These are phyloP conservation scores for Hanseniaspora gamundiae DNA, from an alignment of 1,139 yeast genomes.

Conservation along the genomic window DNA sequence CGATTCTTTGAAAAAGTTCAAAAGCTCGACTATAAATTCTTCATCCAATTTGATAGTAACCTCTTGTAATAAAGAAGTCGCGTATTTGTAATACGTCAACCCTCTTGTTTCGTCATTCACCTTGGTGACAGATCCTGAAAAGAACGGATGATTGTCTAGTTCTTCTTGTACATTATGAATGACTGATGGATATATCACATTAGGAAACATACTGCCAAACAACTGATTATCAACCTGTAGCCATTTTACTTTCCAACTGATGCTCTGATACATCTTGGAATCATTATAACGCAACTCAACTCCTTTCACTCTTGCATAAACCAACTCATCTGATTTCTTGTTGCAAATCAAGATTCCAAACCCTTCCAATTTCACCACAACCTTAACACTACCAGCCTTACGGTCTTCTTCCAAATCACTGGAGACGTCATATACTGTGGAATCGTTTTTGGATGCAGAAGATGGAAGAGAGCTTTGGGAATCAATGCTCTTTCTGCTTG, in stretches of 20 bases:
- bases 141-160: constrained; percentile 79
- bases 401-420: neutral
- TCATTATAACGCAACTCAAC: constrained; percentile 72
- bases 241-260: constrained; percentile 82
- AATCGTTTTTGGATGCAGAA: constrained; percentile 12
- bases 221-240: constrained; percentile 87
- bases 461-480: constrained; percentile 9
- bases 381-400: constrained; percentile 6
- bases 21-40: constrained; percentile 71
- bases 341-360: constrained; percentile 80
- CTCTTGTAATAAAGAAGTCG: constrained; percentile 79
- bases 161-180: constrained; percentile 79
- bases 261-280: constrained; percentile 71
- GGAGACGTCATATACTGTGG: neutral
- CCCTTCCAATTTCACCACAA: constrained; percentile 68
- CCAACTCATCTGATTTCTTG: constrained; percentile 57
- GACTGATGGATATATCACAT: constrained; percentile 81
- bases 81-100: constrained; percentile 78
- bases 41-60: constrained; percentile 89
- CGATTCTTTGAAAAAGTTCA: constrained; percentile 63
- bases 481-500: constrained; percentile 4
- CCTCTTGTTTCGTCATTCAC: constrained; percentile 89
- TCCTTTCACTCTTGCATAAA: constrained; percentile 73
- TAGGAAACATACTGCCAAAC: constrained; percentile 82
- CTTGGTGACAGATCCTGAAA: constrained; percentile 72